A percentile compares a stretch with the other conserved stretches of the same genome.
Conservation (phyloP, 1,284 basidiomycete species). For the Mycena sp. region DNA sequence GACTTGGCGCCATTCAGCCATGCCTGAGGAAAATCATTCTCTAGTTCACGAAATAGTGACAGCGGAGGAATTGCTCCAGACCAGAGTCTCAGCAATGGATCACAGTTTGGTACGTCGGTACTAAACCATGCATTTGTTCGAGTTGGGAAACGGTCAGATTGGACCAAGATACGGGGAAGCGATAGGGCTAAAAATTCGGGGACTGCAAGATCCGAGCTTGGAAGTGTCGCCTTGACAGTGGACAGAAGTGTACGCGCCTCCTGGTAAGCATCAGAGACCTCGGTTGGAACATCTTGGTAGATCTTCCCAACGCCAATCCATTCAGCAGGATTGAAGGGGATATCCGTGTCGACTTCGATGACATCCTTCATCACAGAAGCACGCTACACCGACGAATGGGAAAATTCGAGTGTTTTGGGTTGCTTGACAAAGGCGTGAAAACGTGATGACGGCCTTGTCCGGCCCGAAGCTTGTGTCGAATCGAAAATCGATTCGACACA, state of each 20-base stretch:
- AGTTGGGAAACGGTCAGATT: neutral
- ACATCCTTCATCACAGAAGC: no score
- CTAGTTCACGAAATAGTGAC: neutral
- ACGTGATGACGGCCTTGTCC: no score
- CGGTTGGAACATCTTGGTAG: neutral
- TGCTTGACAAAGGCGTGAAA: no score
- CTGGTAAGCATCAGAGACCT: neutral
- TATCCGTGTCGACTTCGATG: no score
- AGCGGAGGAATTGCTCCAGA: neutral
- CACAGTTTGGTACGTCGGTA: neutral
- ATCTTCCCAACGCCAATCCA: neutral
- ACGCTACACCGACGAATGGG: no score
- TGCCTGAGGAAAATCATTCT: neutral
- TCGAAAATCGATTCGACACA: no score
- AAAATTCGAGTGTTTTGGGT: no score
- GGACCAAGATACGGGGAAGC: neutral
- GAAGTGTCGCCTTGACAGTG: neutral
- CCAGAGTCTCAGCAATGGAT: neutral
- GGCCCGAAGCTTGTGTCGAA: no score
- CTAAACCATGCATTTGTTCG: neutral
- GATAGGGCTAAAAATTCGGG: neutral
- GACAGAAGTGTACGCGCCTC: neutral
- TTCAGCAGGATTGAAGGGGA: slow-evolving; percentile 2
- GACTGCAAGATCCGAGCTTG: neutral
- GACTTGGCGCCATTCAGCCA: slow-evolving; percentile 17